These are phyloP conservation scores for Acmispon strigosus DNA, from an alignment of 306 rosid species.

Conservation along the genomic window DNA sequence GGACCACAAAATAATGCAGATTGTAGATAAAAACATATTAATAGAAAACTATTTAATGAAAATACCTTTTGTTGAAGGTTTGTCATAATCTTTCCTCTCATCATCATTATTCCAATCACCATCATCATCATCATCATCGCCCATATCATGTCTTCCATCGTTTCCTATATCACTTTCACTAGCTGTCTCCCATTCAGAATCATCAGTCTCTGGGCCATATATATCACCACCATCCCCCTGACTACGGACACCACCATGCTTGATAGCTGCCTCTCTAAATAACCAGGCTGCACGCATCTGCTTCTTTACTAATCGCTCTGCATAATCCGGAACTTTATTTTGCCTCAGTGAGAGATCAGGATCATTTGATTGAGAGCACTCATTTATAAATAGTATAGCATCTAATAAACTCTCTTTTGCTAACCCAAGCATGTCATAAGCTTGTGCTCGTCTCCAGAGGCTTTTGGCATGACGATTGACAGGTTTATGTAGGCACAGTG, in stretches of 20 bases:
- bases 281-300: slow-evolving; percentile 99
- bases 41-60: neutral
- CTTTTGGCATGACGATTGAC: slow-evolving; percentile 97
- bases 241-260: slow-evolving; percentile 83
- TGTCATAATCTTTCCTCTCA: slow-evolving; percentile 70
- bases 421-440: slow-evolving; percentile 93
- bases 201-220: slow-evolving; percentile 82
- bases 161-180: slow-evolving; percentile 97
- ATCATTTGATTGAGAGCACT: slow-evolving; percentile 95
- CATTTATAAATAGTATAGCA: slow-evolving; percentile 94
- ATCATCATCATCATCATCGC: slow-evolving; percentile 59
- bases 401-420: slow-evolving; percentile 93
- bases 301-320: slow-evolving; percentile 89
- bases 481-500: slow-evolving; percentile 94
- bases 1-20: neutral
- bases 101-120: slow-evolving; percentile 78
- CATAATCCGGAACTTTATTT: slow-evolving; percentile 96
- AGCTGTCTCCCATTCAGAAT: slow-evolving; percentile 99
- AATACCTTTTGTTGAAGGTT: slow-evolving; percentile 71
- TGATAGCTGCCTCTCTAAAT: slow-evolving; percentile 91
- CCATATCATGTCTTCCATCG: slow-evolving; percentile 83
- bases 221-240: slow-evolving; percentile 84
- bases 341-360: slow-evolving; percentile 87
- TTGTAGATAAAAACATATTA: neutral
- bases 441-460: slow-evolving; percentile 99